These are phyloP conservation scores for Boletus barrowsii DNA, from an alignment of 768 basidiomycete genomes.

Conservation along the genomic window DNA sequence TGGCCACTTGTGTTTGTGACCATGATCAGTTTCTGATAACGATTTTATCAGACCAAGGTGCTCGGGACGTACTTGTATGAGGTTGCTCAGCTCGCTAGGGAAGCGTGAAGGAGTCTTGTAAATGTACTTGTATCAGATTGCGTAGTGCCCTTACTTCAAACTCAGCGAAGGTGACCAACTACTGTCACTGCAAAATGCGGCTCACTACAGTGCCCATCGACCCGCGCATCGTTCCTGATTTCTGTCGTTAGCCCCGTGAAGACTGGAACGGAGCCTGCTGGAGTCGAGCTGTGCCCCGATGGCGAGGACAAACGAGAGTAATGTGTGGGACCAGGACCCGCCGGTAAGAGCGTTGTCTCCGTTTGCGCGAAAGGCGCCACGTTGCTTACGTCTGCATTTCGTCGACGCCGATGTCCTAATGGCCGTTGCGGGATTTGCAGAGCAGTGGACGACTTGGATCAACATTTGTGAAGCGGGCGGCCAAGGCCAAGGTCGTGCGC, in stretches of 20 bases:
- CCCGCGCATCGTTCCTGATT: neutral
- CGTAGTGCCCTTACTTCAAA: slow-evolving; percentile 10
- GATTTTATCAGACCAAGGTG: slow-evolving; percentile 28
- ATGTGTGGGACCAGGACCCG: slow-evolving; percentile 18
- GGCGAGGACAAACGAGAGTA: slow-evolving; percentile 11
- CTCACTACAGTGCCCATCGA: neutral
- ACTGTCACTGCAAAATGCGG: neutral
- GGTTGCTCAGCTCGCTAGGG: slow-evolving; percentile 20
- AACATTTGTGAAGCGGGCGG: neutral
- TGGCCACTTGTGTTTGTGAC: neutral
- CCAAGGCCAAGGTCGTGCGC: slow-evolving; percentile 21
- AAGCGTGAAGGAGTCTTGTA: slow-evolving; percentile 6
- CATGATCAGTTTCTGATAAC: neutral
- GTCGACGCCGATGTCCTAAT: no score
- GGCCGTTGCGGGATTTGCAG: slow-evolving; percentile 1
- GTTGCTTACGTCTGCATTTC: slow-evolving; percentile 13
- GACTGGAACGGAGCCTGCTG: neutral
- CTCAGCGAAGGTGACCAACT: slow-evolving; percentile 17
- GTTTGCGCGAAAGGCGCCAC: neutral
- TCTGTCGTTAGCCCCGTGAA: neutral
- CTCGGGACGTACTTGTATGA: slow-evolving; percentile 33
- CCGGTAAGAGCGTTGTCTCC: slow-evolving; percentile 7
- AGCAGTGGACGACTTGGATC: neutral
- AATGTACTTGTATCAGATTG: neutral
- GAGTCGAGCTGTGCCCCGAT: slow-evolving; percentile 5